phyloP scores from a whole-genome alignment of 345 rosid species.

The Mangifera indica region DNA sequence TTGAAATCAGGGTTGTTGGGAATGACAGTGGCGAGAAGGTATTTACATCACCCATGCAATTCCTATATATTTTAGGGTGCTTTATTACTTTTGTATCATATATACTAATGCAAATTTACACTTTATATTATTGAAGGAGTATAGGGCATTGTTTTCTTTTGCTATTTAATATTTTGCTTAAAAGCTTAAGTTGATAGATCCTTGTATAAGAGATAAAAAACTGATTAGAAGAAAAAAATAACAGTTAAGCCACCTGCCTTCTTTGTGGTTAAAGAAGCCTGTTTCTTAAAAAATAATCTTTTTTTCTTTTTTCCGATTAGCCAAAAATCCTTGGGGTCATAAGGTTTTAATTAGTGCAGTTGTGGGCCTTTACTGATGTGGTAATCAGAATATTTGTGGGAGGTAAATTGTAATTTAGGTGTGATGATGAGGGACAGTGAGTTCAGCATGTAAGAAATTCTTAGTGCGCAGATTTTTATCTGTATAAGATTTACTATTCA shows the following conservation, averaged over 20 bases:
- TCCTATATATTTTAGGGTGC: neutral
- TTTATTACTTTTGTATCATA: neutral
- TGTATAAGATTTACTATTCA: neutral
- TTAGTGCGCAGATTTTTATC: neutral
- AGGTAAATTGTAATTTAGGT: neutral
- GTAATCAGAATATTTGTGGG: neutral
- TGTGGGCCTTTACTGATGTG: neutral
- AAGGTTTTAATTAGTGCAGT: too few species aligned
- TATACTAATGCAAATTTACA: neutral
- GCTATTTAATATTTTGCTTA: neutral
- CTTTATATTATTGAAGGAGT: neutral
- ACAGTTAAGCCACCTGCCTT: too few species aligned
- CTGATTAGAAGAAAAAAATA: too few species aligned
- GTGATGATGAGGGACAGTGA: neutral
- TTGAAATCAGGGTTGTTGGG: slow-evolving; percentile 94
- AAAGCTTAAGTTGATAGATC: too few species aligned
- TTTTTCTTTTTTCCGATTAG: too few species aligned
- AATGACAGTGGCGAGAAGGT: slow-evolving; percentile 99
- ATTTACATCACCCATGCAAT: slow-evolving; percentile 19
- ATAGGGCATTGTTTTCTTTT: neutral
- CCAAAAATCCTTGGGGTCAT: too few species aligned
- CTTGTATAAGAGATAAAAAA: too few species aligned
- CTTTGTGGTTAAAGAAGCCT: too few species aligned
- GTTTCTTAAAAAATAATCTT: too few species aligned
- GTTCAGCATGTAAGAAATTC: neutral